phyloP scores from a whole-genome alignment of 805 yeast species.

The Kuraishia hungarica region DNA sequence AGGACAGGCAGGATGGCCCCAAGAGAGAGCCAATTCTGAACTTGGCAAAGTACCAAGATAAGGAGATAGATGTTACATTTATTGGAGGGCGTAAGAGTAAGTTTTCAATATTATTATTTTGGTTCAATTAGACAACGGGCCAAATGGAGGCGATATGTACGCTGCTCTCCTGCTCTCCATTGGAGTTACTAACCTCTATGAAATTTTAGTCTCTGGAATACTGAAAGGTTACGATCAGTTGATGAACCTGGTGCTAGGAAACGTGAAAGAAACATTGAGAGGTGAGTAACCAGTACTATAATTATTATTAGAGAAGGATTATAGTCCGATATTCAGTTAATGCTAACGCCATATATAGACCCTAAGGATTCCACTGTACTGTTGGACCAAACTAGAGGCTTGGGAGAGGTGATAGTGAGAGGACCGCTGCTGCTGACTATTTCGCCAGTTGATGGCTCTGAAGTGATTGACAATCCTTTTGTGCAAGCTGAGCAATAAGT shows the following conservation, averaged over 20 bases:
- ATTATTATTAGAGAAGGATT: no score
- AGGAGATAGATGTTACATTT: conserved; percentile 66
- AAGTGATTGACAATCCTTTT: conserved; percentile 65
- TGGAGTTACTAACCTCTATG: not conserved
- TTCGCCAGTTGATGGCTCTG: conserved; percentile 69
- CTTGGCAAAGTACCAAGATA: conserved; percentile 66
- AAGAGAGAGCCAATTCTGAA: conserved; percentile 87
- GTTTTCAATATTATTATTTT: no score
- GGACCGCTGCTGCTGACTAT: conserved; percentile 72
- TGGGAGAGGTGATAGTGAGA: conserved; percentile 79
- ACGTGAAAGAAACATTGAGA: conserved; percentile 57
- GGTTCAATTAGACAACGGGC: no score
- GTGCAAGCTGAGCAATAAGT: conserved; percentile 7
- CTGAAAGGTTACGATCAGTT: conserved; percentile 80
- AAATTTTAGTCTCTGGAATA: conserved; percentile 53
- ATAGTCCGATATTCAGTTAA: no score
- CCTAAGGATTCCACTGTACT: conserved; percentile 48
- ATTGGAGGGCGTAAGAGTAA: conserved; percentile 70
- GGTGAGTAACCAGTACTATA: conserved; percentile 26
- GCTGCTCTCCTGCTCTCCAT: no score
- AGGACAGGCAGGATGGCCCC: conserved; percentile 52
- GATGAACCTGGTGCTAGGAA: conserved; percentile 71
- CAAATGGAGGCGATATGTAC: no score
- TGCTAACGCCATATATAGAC: conserved; percentile 23
- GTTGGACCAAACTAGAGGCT: conserved; percentile 50